phyloP scores from a whole-genome alignment of 495 filamentous ascomycete genomes.

The Aeminium ludgeri region DNA sequence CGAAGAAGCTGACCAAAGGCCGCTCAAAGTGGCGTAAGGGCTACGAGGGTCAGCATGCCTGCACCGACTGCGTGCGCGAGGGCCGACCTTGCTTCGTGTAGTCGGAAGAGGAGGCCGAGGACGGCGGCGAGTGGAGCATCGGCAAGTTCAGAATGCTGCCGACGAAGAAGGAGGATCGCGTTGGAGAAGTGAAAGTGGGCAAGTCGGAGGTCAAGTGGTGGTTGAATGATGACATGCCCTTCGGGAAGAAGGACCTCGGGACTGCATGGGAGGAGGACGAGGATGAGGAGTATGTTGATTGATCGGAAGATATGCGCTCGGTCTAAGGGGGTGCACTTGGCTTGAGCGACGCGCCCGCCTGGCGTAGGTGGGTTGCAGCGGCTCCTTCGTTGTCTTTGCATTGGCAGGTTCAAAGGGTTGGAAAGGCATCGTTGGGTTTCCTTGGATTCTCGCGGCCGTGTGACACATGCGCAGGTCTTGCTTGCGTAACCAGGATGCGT shows the following conservation, averaged over 20 bases:
- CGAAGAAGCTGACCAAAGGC: background rate
- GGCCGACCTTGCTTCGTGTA: conserved; percentile 6
- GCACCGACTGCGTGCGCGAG: conserved; percentile 3
- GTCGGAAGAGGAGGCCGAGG: background rate
- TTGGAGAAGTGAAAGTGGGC: background rate
- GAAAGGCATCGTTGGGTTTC: no score
- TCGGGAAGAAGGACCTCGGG: background rate
- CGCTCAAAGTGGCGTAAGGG: conserved; percentile 1
- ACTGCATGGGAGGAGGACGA: no score
- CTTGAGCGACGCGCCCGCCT: no score
- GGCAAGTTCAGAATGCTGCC: conserved; percentile 5
- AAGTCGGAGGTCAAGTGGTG: conserved; percentile 4
- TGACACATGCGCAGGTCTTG: no score
- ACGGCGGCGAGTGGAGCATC: background rate
- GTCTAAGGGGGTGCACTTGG: no score
- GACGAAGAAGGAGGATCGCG: conserved; percentile 1
- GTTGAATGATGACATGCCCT: conserved; percentile 18
- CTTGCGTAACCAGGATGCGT: no score
- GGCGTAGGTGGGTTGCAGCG: no score
- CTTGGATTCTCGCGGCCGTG: no score
- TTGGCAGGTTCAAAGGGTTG: no score
- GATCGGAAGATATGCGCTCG: no score
- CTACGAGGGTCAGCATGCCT: conserved; percentile 2
- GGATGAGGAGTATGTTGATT: no score
- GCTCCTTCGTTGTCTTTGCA: no score